These are phyloP conservation scores for Limnomonas spitsbergensis DNA, from an alignment of 139 green algal species.

Conservation along the genomic window DNA sequence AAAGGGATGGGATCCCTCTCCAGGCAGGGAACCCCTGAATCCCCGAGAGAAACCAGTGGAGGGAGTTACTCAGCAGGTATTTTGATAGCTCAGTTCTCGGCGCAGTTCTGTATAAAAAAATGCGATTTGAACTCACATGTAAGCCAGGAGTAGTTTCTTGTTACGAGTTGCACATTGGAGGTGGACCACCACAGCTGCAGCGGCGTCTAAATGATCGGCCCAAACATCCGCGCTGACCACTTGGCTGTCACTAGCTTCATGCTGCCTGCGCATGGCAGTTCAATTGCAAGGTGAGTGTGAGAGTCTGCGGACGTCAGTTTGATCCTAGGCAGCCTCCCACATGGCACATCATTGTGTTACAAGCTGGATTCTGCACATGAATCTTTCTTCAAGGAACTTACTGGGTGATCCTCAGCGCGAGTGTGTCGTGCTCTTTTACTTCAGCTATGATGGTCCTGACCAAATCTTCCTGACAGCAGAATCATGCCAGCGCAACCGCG, in stretches of 20 bases:
- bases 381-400: not conserved
- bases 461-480: constrained; percentile 13
- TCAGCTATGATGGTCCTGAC: not conserved
- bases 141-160: constrained; percentile 8
- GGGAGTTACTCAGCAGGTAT: not conserved
- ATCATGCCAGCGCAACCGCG: not conserved
- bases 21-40: no score
- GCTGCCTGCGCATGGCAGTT: not conserved
- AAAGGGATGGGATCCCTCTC: no score
- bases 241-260: not conserved
- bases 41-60: not conserved
- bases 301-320: not conserved
- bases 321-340: not conserved
- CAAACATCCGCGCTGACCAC: constrained; percentile 5
- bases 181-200: not conserved
- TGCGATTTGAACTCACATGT: constrained; percentile 3
- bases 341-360: not conserved
- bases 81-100: not conserved
- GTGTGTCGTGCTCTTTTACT: constrained; percentile 1
- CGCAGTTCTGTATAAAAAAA: not conserved
- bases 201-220: not conserved
- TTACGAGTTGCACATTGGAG: not conserved
- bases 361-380: not conserved
- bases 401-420: not conserved
- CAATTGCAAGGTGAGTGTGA: not conserved